Evolutionary conservation across 768 basidiomycete species (phyloP).

Genomic region (Macrolepiota albuminosa): DNA sequence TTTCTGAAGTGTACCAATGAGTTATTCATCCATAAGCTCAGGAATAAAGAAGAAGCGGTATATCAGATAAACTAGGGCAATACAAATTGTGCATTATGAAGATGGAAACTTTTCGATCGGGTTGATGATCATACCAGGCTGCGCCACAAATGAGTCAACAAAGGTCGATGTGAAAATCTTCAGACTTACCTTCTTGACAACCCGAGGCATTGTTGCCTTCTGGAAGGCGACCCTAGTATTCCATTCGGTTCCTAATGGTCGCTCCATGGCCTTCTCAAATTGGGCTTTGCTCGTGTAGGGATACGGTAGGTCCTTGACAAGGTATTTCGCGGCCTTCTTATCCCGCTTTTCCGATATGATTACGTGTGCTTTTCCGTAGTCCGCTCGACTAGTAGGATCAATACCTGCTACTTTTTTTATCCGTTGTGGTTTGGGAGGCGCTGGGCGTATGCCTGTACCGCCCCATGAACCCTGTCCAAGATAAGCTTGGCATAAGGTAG

Average conservation of each 20-base stretch:
- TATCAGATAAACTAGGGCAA: background rate
- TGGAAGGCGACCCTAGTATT: constrained; percentile 86
- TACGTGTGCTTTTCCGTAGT: constrained; percentile 80
- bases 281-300: constrained; percentile 94
- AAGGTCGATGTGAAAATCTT: background rate
- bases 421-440: constrained; percentile 59
- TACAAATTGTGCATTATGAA: background rate
- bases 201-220: constrained; percentile 75
- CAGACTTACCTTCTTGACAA: constrained; percentile 74
- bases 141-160: background rate
- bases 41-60: background rate
- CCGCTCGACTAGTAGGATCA: constrained; percentile 73
- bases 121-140: constrained; percentile 14
- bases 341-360: constrained; percentile 96
- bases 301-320: constrained; percentile 87
- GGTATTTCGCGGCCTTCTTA: constrained; percentile 88
- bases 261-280: constrained; percentile 80
- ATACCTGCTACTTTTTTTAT: constrained; percentile 83
- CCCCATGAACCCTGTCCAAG: constrained; percentile 82
- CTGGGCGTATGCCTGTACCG: constrained; percentile 64
- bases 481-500: constrained; percentile 1
- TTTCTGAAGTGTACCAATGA: background rate
- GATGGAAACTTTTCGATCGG: constrained; percentile 12
- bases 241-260: constrained; percentile 88
- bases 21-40: background rate